A percentile compares a stretch with the other conserved stretches of the same genome.
These are phyloP conservation scores for Pseudopyricularia cyperi DNA, from an alignment of 2,329 filamentous ascomycete genomes.

Conservation along the genomic window DNA sequence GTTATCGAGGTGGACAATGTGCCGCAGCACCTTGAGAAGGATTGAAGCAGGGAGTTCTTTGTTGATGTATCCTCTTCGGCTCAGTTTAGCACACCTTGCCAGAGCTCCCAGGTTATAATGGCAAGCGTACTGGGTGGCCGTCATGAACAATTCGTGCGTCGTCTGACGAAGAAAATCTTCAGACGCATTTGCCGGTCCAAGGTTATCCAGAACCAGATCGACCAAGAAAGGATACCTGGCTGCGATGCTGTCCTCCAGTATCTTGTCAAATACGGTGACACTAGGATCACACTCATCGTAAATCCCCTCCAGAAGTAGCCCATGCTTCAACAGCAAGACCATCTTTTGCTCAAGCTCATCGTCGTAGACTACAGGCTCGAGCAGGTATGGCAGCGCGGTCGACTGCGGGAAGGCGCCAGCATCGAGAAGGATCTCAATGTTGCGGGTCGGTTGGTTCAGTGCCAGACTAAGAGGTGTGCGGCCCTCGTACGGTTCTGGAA, in stretches of 20 bases:
- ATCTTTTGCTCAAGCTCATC: not conserved
- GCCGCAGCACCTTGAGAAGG: not conserved
- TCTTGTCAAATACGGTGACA: not conserved
- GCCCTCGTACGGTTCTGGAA: not conserved
- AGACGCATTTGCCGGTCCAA: not conserved
- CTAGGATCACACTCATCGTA: not conserved
- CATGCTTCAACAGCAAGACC: not conserved
- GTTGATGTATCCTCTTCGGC: not conserved
- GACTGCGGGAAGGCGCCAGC: not conserved
- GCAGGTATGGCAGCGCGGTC: not conserved
- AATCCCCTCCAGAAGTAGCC: not conserved
- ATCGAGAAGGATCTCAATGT: not conserved
- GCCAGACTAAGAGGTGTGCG: not conserved
- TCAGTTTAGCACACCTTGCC: not conserved
- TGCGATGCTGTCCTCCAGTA: not conserved
- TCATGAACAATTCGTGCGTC: not conserved
- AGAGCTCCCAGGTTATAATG: not conserved
- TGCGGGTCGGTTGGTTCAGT: not conserved
- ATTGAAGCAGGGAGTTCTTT: not conserved
- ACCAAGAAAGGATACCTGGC: not conserved
- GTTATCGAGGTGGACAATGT: not conserved
- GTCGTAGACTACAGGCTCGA: not conserved
- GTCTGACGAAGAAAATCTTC: not conserved
- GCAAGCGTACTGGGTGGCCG: not conserved
- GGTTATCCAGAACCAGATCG: not conserved